Evolutionary conservation across 2,329 filamentous ascomycete genomes (phyloP).

Genomic region (Diplodia intermedia): DNA sequence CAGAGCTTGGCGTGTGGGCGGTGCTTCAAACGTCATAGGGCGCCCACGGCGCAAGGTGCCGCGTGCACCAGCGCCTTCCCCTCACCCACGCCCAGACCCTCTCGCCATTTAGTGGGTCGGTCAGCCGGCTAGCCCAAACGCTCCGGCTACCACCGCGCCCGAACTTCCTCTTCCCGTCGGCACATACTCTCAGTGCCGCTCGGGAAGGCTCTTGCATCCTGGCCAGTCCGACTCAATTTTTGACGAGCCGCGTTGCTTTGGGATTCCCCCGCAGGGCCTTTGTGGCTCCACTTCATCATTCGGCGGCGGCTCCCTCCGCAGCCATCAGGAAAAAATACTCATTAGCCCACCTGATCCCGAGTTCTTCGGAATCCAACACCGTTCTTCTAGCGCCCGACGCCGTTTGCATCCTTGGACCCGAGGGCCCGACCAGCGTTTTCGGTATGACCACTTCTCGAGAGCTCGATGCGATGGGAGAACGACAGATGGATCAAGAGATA

Average conservation of each 20-base stretch:
- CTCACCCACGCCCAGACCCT: background rate
- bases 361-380: background rate
- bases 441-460: background rate
- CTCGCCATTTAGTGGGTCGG: background rate
- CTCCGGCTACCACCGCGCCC: background rate
- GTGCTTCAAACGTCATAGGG: conserved; percentile 18
- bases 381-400: background rate
- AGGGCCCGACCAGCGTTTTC: background rate
- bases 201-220: background rate
- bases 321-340: too few relatives aligned
- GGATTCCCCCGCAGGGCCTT: background rate
- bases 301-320: too few relatives aligned
- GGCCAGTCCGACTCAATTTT: background rate
- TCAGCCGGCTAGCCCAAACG: background rate
- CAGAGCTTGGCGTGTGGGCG: background rate
- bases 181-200: background rate
- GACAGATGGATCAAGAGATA: too few relatives aligned
- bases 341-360: background rate
- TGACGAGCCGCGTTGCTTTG: background rate
- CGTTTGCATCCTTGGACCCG: background rate
- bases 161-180: background rate
- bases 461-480: too few relatives aligned
- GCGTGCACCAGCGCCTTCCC: background rate
- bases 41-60: background rate
- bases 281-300: background rate